Percentiles rank a stretch among this genome's conserved stretches.
Evolutionary conservation across 225 moss, liverwort and hornwort genomes (phyloP).

Genomic region (Takakia lepidozioides): DNA sequence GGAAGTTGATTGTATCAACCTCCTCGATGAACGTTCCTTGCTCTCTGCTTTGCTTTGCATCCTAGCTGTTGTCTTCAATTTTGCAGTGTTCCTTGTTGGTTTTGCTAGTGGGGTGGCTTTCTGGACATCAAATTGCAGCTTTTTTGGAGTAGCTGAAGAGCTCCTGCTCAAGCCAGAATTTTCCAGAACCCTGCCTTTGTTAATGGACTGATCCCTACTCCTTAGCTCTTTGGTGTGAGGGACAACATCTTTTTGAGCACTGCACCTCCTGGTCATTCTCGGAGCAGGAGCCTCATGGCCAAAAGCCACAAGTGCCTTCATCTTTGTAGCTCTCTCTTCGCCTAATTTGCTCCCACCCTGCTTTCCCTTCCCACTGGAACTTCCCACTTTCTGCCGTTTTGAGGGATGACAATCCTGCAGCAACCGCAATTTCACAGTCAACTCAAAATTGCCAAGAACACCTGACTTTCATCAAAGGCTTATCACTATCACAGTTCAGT

Average conservation of each 20-base stretch:
- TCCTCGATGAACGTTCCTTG: too few species aligned
- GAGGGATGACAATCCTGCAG: slow-evolving; percentile 32
- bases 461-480: too few species aligned
- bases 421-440: slow-evolving; percentile 2
- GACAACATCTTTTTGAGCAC: slow-evolving; percentile 13
- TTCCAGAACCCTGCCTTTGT: slow-evolving; percentile 6
- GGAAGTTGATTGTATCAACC: too few species aligned
- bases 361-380: slow-evolving; percentile 6
- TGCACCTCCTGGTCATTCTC: slow-evolving; percentile 17
- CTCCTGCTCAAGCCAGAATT: slow-evolving; percentile 10
- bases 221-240: slow-evolving; percentile 23
- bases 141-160: slow-evolving; percentile 12
- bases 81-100: too few species aligned
- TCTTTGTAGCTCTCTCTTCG: slow-evolving; percentile 8
- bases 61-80: too few species aligned
- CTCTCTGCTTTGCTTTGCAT: too few species aligned
- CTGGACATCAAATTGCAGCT: too few species aligned
- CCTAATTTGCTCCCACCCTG: slow-evolving; percentile 15
- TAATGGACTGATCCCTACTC: slow-evolving; percentile 19
- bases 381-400: slow-evolving; percentile 30
- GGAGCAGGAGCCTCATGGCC: slow-evolving; percentile 11
- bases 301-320: slow-evolving; percentile 4
- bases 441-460: too few species aligned
- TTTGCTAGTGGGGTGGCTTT: too few species aligned
- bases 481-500: too few species aligned